Base-by-base conservation (phyloP, 2,329 filamentous ascomycete species). In the Phialocephala sp. region DNA sequence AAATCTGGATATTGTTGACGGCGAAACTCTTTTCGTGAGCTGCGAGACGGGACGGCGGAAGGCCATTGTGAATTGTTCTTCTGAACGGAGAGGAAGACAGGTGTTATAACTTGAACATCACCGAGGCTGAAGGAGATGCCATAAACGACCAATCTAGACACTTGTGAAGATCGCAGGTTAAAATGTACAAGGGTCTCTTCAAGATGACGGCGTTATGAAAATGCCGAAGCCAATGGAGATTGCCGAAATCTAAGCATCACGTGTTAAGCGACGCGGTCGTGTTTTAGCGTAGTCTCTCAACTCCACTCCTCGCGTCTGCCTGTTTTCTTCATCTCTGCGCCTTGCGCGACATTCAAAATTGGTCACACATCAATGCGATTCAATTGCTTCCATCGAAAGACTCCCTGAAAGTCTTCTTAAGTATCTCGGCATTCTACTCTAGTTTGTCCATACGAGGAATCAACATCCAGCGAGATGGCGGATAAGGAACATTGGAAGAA, bases 41-140 rank as follows among this genome's bases (percentile, higher is more conserved):
- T 73, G 72, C 36, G 61, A 68, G 41, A 72, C 75, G 43, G 78
- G 75, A 63, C 68, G 75, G 71, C 79, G 77, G 68, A 82, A 77
- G 68, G 79, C 74, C 81, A 83, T 82, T 37, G 54, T 71, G 59
- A 76, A 8, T 54, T 54, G 2, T 12, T 32, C 9, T 54, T 18
- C 24, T 22, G 43, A 60, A 56, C 45, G 22, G 41, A 36, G 22
- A 41, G 22, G 50, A 55, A 60, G 27, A 45, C 56, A 66, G 24
- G 43, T 62, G 47, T 60, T 66, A 67, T 60, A 18, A 61, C 61
- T 24, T 52, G 32, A 59, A 62, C 64, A 70, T 70, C 43, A 36
- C 66, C 66, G 62, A 67, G 66, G 67, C 52, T 64, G 55, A 41
- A 14, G 4, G 27, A 15, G n/a, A 24, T 15, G 8, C 27, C 27